A percentile compares a stretch with the other conserved stretches of the same genome.
Evolutionary conservation across 768 basidiomycete species (phyloP).

Genomic region (Lyophyllum semitale): DNA sequence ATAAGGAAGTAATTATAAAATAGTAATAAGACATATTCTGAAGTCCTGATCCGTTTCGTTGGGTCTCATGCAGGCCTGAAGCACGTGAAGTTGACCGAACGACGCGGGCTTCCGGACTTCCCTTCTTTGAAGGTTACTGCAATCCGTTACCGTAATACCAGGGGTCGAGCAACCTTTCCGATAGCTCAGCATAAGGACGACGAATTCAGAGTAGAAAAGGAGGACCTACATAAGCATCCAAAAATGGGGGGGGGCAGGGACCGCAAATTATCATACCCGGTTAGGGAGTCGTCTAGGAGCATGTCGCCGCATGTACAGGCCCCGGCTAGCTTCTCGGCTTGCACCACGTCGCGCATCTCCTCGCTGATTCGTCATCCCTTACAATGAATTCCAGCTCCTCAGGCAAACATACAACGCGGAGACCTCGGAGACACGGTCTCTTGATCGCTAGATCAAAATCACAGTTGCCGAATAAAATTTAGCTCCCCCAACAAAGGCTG

Average conservation of each 20-base stretch:
- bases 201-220: background rate
- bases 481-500: no score
- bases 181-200: background rate
- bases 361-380: background rate
- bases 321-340: constrained; percentile 14
- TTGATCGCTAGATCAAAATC: no score
- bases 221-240: background rate
- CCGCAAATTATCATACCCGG: constrained; percentile 1
- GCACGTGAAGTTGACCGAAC: constrained; percentile 8
- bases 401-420: constrained; percentile 17
- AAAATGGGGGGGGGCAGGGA: background rate
- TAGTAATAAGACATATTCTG: background rate
- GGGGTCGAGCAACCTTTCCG: background rate
- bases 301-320: constrained; percentile 7
- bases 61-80: background rate
- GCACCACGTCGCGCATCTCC: constrained; percentile 13
- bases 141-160: no score
- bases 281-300: constrained; percentile 1
- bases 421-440: constrained; percentile 22
- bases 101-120: constrained; percentile 2
- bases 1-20: background rate
- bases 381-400: background rate
- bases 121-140: no score
- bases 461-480: no score
- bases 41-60: constrained; percentile 5